A percentile compares a stretch with the other conserved stretches of the same genome.
Evolutionary conservation across 2,329 filamentous ascomycete genomes (phyloP).

Genomic region (Rachicladosporium sp.): DNA sequence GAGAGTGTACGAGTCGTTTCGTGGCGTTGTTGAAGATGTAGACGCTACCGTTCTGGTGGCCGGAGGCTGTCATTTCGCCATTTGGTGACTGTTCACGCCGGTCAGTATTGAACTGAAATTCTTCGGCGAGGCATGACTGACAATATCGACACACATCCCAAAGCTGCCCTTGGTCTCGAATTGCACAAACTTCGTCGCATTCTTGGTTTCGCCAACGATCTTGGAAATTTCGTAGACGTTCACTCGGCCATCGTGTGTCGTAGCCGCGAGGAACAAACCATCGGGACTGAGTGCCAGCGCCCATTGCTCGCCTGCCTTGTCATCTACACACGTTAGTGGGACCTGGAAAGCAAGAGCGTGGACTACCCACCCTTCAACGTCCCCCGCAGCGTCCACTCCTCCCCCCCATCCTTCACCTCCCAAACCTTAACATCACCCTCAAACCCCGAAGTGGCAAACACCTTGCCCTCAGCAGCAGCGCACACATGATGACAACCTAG

Average conservation of each 20-base stretch:
- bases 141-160: constrained; percentile 72
- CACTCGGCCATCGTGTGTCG: constrained; percentile 75
- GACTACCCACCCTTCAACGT: constrained; percentile 23
- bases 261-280: constrained; percentile 73
- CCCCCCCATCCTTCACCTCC: constrained; percentile 42
- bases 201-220: constrained; percentile 27
- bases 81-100: constrained; percentile 40
- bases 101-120: not conserved
- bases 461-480: constrained; percentile 54
- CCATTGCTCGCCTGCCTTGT: constrained; percentile 66
- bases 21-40: constrained; percentile 94
- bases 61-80: constrained; percentile 76
- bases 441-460: constrained; percentile 77
- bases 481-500: constrained; percentile 86
- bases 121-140: too few relatives aligned
- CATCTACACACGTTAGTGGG: constrained; percentile 18
- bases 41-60: constrained; percentile 81
- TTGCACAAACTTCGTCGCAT: constrained; percentile 52
- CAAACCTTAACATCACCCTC: constrained; percentile 81
- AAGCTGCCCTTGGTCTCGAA: constrained; percentile 93
- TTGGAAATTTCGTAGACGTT: constrained; percentile 65
- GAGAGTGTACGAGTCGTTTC: constrained; percentile 69
- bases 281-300: constrained; percentile 74
- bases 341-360: not conserved
- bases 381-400: constrained; percentile 39